These are phyloP conservation scores for Erythrobasidium yunnanense DNA, from an alignment of 768 basidiomycete species.

Conservation along the genomic window DNA sequence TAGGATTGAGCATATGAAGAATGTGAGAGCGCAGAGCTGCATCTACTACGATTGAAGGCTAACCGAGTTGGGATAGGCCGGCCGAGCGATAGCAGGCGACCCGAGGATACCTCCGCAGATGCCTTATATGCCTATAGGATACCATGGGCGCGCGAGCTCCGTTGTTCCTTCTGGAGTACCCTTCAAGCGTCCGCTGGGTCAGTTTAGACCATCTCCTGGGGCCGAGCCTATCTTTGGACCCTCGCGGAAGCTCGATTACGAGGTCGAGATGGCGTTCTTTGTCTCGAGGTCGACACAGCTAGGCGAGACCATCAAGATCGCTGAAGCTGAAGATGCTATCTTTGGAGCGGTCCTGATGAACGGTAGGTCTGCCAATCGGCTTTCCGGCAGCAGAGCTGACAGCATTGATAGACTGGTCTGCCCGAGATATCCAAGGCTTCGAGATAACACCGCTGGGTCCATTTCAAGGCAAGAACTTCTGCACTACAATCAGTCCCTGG, in stretches of 20 bases:
- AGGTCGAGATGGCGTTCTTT: slow-evolving; percentile 30
- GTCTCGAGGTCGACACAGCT: slow-evolving; percentile 25
- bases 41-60: no score
- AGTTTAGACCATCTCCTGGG: neutral
- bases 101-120: slow-evolving; percentile 26
- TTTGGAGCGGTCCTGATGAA: slow-evolving; percentile 28
- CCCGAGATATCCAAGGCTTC: slow-evolving; percentile 31
- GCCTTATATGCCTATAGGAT: slow-evolving; percentile 31
- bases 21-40: no score
- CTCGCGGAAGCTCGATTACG: slow-evolving; percentile 29
- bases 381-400: no score
- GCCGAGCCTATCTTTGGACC: slow-evolving; percentile 22
- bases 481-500: slow-evolving; percentile 33
- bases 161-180: slow-evolving; percentile 22
- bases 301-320: slow-evolving; percentile 20
- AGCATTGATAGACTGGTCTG: no score
- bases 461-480: slow-evolving; percentile 37
- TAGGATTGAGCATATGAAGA: slow-evolving; percentile 19
- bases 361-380: no score
- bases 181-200: slow-evolving; percentile 11
- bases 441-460: slow-evolving; percentile 35
- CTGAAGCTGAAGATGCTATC: slow-evolving; percentile 23
- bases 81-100: slow-evolving; percentile 24
- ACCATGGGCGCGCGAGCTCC: slow-evolving; percentile 32
- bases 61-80: no score